Evolutionary conservation across 768 basidiomycete species (phyloP), one percentile per base, ranked within the genome.

Genomic region (Macrolepiota fuliginosa): DNA sequence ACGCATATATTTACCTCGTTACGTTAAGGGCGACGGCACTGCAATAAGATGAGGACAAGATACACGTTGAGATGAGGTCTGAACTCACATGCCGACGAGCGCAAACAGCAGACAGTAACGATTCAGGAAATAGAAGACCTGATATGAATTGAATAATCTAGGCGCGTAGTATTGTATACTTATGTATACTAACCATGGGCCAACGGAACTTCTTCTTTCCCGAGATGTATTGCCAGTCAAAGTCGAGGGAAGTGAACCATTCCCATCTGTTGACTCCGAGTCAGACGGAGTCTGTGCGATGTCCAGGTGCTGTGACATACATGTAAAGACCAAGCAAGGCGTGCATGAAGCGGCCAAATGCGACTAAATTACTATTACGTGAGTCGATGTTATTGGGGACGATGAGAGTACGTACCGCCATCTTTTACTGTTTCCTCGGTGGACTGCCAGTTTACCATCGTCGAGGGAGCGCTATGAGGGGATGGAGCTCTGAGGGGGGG

Each of bases 71-170:
- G 54, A 32, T 7, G 19, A 45, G 39, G 17, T 50, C 39, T 13
- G 35, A 17, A 74, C 88, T 67, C 65, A 89, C 89, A 90, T 88
- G 68, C 89, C 89, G 58, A 88, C 77, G 62, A 90, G 72, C 2
- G 89, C 84, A 64, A 88, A 78, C 5, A 90, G 72, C 39, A 90
- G 72, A 66, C 77, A 81, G 69, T 90, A 90, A 54, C 89, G 83
- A 64, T 87, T 85, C 50, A 85, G 70, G 71, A 90, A 90, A 71
- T 90, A 90, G 68, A 89, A 88, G 49, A 80, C 73, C 87, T 89
- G 61, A 2, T 4, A 17, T 24, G 63, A 24, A n/a, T 22, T 37
- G 24, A 51, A 27, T 29, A 50, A 58, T 13, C 19, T 50, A 52
- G 42, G 39, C 36, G 29, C 6, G 39, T n/a, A 12, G 10, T 39